Evolutionary conservation across 208 protist genomes (phyloP).

Genomic region (Trypanosoma melophagium): DNA sequence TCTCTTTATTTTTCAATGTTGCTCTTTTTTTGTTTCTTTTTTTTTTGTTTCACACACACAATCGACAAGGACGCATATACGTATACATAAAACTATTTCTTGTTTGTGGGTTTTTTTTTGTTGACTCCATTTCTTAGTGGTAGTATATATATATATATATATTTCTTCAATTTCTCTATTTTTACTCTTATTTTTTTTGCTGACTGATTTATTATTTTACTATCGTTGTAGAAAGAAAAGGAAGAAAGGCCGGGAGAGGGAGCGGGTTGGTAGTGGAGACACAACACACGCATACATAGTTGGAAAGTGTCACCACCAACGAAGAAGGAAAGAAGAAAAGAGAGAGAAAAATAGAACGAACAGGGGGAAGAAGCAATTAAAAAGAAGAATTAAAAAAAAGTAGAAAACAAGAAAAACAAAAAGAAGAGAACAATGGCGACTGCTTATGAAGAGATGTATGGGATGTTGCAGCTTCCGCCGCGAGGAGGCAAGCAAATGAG

Average conservation of each 20-base stretch:
- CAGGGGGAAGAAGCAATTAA: neutral
- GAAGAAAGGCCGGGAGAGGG: neutral
- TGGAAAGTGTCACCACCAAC: no score
- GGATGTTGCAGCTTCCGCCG: slow-evolving; percentile 44
- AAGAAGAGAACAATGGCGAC: neutral
- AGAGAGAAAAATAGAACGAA: neutral
- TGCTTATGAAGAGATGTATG: slow-evolving; percentile 38
- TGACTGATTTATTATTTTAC: neutral
- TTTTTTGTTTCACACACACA: neutral
- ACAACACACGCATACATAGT: no score
- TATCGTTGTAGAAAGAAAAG: neutral
- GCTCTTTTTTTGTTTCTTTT: neutral
- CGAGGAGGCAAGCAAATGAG: slow-evolving; percentile 4
- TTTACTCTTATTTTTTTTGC: no score
- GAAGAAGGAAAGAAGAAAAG: neutral
- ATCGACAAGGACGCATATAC: no score
- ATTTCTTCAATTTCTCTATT: no score
- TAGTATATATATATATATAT: no score
- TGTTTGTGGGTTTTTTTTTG: no score
- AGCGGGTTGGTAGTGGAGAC: neutral
- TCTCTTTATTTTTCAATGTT: neutral
- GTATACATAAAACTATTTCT: no score
- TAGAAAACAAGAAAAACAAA: slow-evolving; percentile 1
- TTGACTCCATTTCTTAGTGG: no score
- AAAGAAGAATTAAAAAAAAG: neutral